A percentile compares a stretch with the other conserved stretches of the same genome.
Conservation (phyloP, 306 rosid species). For the Trifolium repens region DNA sequence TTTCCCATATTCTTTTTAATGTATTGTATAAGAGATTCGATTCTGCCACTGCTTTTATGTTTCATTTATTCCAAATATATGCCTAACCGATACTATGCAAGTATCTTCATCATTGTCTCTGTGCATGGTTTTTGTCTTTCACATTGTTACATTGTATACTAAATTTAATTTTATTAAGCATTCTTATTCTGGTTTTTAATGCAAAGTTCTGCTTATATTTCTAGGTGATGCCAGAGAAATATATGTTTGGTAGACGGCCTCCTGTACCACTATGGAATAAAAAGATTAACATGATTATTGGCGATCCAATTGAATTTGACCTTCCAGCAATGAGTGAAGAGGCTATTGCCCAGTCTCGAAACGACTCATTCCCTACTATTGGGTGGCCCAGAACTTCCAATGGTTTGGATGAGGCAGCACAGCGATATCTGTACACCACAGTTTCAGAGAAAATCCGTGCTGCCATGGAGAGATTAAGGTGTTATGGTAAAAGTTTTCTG, state of each 20-base stretch:
- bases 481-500: conserved; percentile 42
- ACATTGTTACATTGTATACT: conserved; percentile 18
- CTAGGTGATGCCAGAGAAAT: conserved; percentile 92
- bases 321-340: conserved; percentile 64
- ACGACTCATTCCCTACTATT: conserved; percentile 44
- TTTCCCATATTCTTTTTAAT: neutral
- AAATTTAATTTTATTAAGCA: conserved; percentile 19
- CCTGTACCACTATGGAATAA: conserved; percentile 74
- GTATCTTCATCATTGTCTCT: neutral
- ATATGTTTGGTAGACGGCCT: conserved; percentile 73
- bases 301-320: conserved; percentile 83
- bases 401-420: conserved; percentile 81
- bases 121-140: conserved; percentile 14
- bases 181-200: conserved; percentile 45
- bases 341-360: conserved; percentile 60
- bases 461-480: conserved; percentile 72
- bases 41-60: conserved; percentile 6
- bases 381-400: conserved; percentile 69
- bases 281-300: conserved; percentile 68
- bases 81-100: conserved; percentile 11
- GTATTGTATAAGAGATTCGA: conserved; percentile 2
- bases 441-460: conserved; percentile 71
- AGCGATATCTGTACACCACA: conserved; percentile 64
- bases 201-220: conserved; percentile 39
- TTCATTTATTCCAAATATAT: neutral